Conservation (phyloP, 257 asterid species). For the Anisodus tanguticus region DNA sequence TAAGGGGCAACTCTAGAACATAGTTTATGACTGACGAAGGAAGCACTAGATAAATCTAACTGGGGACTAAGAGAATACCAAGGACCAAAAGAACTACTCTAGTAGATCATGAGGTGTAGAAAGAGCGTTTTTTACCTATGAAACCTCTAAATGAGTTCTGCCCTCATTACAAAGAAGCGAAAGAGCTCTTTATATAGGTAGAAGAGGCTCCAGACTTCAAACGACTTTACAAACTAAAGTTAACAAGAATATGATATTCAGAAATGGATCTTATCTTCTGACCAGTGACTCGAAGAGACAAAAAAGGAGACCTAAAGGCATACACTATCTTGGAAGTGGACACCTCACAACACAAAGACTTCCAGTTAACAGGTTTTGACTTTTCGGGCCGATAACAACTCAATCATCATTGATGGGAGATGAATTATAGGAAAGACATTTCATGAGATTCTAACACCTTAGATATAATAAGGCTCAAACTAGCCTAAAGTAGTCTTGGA, state of each 20-base stretch:
- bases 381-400: background rate
- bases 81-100: background rate
- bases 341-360: background rate
- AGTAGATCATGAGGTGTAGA: background rate
- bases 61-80: background rate
- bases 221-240: background rate
- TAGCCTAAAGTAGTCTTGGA: background rate
- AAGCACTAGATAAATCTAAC: background rate
- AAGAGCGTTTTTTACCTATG: background rate
- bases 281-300: background rate
- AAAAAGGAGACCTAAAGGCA: background rate
- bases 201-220: background rate
- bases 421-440: background rate
- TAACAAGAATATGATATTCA: background rate
- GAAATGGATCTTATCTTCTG: background rate
- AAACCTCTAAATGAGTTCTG: background rate
- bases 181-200: background rate
- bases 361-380: background rate
- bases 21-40: background rate
- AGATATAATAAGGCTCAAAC: background rate
- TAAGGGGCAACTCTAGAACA: background rate
- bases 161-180: background rate
- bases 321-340: background rate
- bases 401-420: background rate
- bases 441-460: background rate